phyloP scores from a whole-genome alignment of 2,329 filamentous ascomycete species.

The Scedosporium boydii region DNA sequence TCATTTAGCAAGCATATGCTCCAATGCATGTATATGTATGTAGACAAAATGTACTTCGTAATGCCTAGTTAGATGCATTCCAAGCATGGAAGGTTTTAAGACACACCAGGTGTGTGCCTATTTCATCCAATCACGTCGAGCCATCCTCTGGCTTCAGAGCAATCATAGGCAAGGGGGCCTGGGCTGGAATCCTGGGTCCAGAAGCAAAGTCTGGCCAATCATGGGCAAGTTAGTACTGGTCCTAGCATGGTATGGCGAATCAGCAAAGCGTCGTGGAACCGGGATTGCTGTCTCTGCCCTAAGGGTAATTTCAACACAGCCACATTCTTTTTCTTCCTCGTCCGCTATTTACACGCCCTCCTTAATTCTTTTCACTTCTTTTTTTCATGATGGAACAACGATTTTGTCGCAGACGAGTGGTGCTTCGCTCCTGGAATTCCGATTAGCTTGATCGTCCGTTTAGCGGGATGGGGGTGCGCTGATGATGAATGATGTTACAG shows the following conservation, averaged over 20 bases:
- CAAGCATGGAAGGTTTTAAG: no score
- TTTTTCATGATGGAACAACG: no score
- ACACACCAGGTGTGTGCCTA: not conserved
- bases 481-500: no score
- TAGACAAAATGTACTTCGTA: no score
- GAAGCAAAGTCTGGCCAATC: not conserved
- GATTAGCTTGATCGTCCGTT: not conserved
- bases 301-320: not conserved
- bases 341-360: not conserved
- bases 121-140: not conserved
- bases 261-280: not conserved
- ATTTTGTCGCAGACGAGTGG: no score
- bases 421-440: no score
- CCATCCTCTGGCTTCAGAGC: not conserved
- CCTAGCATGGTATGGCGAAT: not conserved
- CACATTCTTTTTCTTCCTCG: not conserved
- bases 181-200: not conserved
- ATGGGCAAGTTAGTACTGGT: not conserved
- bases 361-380: no score
- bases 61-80: no score
- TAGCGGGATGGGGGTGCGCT: no score
- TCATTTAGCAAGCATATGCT: no score
- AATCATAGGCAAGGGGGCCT: not conserved
- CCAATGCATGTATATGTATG: no score
- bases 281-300: not conserved